Evolutionary conservation across 768 basidiomycete species (phyloP).

Genomic region (Paxillus rubicundulus): DNA sequence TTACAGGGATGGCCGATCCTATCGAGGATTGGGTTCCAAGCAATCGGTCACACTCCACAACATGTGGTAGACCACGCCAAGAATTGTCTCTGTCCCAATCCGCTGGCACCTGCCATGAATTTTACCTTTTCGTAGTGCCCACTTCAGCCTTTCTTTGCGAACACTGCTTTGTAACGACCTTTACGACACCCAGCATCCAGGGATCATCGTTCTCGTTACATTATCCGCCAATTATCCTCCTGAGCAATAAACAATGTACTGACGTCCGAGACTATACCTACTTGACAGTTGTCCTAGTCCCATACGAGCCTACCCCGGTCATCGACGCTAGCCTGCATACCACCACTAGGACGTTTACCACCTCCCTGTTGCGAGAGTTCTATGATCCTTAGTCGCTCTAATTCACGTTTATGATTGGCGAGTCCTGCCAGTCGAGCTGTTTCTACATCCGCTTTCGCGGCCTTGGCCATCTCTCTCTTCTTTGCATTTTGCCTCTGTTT

Average conservation of each 20-base stretch:
- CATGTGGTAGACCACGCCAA: slow-evolving; percentile 6
- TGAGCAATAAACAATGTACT: slow-evolving; percentile 25
- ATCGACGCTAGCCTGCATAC: slow-evolving; percentile 62
- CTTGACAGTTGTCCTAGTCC: slow-evolving; percentile 36
- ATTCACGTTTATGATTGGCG: slow-evolving; percentile 57
- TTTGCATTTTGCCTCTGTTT: slow-evolving; percentile 68
- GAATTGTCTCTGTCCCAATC: slow-evolving; percentile 8
- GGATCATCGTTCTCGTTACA: slow-evolving; percentile 11
- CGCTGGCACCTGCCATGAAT: slow-evolving; percentile 21
- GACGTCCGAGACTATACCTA: not conserved
- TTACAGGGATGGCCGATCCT: slow-evolving; percentile 6
- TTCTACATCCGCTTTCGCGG: slow-evolving; percentile 55
- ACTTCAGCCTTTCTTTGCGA: slow-evolving; percentile 9
- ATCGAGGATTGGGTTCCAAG: slow-evolving; percentile 12
- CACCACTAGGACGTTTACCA: slow-evolving; percentile 42
- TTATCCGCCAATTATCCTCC: slow-evolving; percentile 10
- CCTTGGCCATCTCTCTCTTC: slow-evolving; percentile 56
- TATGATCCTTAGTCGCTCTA: slow-evolving; percentile 52
- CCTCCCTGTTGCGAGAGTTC: slow-evolving; percentile 37
- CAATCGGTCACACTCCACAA: slow-evolving; percentile 15
- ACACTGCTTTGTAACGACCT: slow-evolving; percentile 13
- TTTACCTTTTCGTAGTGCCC: slow-evolving; percentile 12
- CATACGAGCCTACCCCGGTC: slow-evolving; percentile 57
- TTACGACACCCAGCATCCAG: slow-evolving; percentile 23
- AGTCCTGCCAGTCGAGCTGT: slow-evolving; percentile 47